Evolutionary conservation across 805 yeast species (phyloP).

Genomic region (Ogataea parapolymorpha): DNA sequence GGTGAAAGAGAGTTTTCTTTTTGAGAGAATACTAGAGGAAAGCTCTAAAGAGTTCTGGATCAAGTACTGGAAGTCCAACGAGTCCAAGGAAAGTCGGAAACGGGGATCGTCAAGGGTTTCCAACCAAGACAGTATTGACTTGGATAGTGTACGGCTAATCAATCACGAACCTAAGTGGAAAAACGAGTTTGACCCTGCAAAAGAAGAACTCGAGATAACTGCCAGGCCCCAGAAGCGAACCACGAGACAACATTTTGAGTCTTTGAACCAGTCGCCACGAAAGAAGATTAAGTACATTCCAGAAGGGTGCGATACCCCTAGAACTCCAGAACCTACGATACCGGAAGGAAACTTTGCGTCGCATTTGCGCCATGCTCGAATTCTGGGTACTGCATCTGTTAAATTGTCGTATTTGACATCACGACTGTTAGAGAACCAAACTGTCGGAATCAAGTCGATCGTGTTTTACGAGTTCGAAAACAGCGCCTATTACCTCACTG

Average conservation of each 20-base stretch:
- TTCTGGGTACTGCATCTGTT: slow-evolving; percentile 62
- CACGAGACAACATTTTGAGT: background rate
- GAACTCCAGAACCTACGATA: slow-evolving; percentile 27
- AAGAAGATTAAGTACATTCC: slow-evolving; percentile 20
- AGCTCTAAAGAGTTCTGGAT: slow-evolving; percentile 49
- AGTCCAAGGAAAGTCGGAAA: slow-evolving; percentile 2
- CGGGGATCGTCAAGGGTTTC: slow-evolving; percentile 1
- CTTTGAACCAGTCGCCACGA: slow-evolving; percentile 11
- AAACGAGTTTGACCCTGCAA: slow-evolving; percentile 23
- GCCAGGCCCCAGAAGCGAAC: background rate
- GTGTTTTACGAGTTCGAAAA: slow-evolving; percentile 72
- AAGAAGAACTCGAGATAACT: slow-evolving; percentile 19
- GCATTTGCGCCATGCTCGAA: slow-evolving; percentile 32
- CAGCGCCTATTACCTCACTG: slow-evolving; percentile 64
- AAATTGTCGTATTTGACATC: slow-evolving; percentile 60
- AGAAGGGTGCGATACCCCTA: slow-evolving; percentile 15
- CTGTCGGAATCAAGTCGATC: slow-evolving; percentile 46
- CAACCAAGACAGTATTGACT: slow-evolving; percentile 25
- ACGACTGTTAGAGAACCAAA: slow-evolving; percentile 51
- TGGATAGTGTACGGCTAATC: slow-evolving; percentile 29
- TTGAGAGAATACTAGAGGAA: slow-evolving; percentile 33
- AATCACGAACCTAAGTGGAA: slow-evolving; percentile 29
- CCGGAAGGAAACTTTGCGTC: slow-evolving; percentile 23
- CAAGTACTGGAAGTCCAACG: slow-evolving; percentile 43
- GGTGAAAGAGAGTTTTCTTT: slow-evolving; percentile 28